Evolutionary conservation across 148 eudicot species (phyloP).

Genomic region (Hydrangea macrophylla): DNA sequence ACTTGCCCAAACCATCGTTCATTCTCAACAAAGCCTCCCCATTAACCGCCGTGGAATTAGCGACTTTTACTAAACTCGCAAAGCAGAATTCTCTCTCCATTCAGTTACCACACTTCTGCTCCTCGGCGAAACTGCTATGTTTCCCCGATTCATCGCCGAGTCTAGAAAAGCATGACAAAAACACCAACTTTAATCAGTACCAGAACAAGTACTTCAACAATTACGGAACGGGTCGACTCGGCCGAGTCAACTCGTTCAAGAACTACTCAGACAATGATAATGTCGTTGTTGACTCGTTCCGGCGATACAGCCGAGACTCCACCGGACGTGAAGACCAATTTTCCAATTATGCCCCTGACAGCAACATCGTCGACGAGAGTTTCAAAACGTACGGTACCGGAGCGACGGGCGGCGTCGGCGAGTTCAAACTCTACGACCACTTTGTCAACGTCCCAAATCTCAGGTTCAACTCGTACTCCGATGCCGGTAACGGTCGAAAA

Average conservation of each 20-base stretch:
- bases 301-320: conserved; percentile 46
- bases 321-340: conserved; percentile 43
- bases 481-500: conserved; percentile 34
- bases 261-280: conserved; percentile 36
- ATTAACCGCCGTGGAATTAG: conserved; percentile 35
- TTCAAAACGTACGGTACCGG: conserved; percentile 47
- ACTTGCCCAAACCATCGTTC: conserved; percentile 37
- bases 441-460: conserved; percentile 36
- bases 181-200: conserved; percentile 27
- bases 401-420: conserved; percentile 45
- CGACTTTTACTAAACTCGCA: conserved; percentile 41
- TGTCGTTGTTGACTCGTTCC: conserved; percentile 33
- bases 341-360: conserved; percentile 26
- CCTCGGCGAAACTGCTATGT: conserved; percentile 39
- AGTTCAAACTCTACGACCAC: conserved; percentile 32
- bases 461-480: conserved; percentile 42
- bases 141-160: conserved; percentile 28
- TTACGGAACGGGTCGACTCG: conserved; percentile 39
- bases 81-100: conserved; percentile 28
- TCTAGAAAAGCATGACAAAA: conserved; percentile 19
- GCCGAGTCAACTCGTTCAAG: conserved; percentile 38
- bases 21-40: conserved; percentile 44
- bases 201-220: conserved; percentile 43
- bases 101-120: conserved; percentile 35
- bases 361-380: conserved; percentile 33